These are phyloP conservation scores for Oidium heveae DNA, from an alignment of 2,329 filamentous ascomycete species.

Conservation along the genomic window DNA sequence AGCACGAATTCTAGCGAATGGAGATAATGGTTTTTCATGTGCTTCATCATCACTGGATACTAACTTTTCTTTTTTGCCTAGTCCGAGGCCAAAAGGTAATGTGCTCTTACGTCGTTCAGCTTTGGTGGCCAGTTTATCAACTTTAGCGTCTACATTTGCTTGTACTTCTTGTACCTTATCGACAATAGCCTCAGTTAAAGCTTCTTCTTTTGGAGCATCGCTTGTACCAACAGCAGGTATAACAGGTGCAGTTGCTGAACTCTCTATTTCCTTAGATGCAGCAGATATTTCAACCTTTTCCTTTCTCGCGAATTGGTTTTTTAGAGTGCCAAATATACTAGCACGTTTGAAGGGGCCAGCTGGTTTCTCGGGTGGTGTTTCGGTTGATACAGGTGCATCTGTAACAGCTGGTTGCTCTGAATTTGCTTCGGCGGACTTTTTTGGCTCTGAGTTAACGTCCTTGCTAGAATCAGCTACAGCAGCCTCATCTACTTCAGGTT, in stretches of 20 bases:
- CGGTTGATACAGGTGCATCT: constrained; percentile 11
- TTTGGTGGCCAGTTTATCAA: constrained; percentile 17
- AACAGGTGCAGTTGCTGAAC: constrained; percentile 14
- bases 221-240: constrained; percentile 13
- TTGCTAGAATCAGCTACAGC: constrained; percentile 9
- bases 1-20: constrained; percentile 15
- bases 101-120: constrained; percentile 36
- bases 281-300: constrained; percentile 5
- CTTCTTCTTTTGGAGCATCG: constrained; percentile 10
- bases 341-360: constrained; percentile 13
- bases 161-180: constrained; percentile 13
- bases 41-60: constrained; percentile 18
- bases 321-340: constrained; percentile 13
- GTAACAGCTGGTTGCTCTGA: constrained; percentile 10
- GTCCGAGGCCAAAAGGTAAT: constrained; percentile 19
- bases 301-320: constrained; percentile 13
- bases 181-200: constrained; percentile 10
- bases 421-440: constrained; percentile 6
- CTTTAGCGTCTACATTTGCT: constrained; percentile 17
- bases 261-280: constrained; percentile 13
- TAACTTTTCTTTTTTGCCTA: constrained; percentile 34
- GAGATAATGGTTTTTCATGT: constrained; percentile 15
- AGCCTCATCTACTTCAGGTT: constrained; percentile 6
- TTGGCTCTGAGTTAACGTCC: constrained; percentile 11
- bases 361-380: constrained; percentile 9